These are phyloP conservation scores for Fusarium sterilihyphosum DNA, from an alignment of 2,329 filamentous ascomycete genomes.

Conservation along the genomic window DNA sequence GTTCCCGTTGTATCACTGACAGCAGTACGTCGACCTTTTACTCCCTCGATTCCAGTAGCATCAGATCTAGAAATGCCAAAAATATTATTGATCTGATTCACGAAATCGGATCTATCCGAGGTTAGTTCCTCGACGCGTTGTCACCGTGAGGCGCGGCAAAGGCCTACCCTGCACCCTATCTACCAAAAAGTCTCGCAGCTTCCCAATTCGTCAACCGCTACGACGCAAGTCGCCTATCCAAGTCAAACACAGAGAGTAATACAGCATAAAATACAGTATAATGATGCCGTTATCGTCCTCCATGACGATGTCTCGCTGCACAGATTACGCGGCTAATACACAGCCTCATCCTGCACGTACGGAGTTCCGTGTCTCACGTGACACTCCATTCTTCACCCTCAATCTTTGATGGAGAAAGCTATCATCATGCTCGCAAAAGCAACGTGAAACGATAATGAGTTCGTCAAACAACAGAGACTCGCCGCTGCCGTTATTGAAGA, in stretches of 20 bases:
- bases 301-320: neutral
- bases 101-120: neutral
- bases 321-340: conserved; percentile 7
- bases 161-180: neutral
- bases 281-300: neutral
- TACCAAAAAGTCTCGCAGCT: too few species aligned
- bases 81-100: neutral
- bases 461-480: neutral
- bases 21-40: rapidly evolving
- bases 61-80: rapidly evolving
- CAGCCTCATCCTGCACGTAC: conserved; percentile 2
- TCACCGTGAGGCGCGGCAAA: too few species aligned
- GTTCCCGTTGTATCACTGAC: too few species aligned
- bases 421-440: neutral
- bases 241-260: neutral
- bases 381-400: neutral
- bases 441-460: conserved; percentile 6
- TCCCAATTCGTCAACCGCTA: neutral
- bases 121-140: neutral
- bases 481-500: conserved; percentile 31
- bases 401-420: neutral
- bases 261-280: neutral
- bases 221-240: too few species aligned
- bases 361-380: conserved; percentile 1
- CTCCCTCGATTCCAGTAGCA: neutral